Evolutionary conservation across 139 green algal species (phyloP), one percentile per base, ranked within the genome.

Genomic region (Protoeuglena noctilucae): DNA sequence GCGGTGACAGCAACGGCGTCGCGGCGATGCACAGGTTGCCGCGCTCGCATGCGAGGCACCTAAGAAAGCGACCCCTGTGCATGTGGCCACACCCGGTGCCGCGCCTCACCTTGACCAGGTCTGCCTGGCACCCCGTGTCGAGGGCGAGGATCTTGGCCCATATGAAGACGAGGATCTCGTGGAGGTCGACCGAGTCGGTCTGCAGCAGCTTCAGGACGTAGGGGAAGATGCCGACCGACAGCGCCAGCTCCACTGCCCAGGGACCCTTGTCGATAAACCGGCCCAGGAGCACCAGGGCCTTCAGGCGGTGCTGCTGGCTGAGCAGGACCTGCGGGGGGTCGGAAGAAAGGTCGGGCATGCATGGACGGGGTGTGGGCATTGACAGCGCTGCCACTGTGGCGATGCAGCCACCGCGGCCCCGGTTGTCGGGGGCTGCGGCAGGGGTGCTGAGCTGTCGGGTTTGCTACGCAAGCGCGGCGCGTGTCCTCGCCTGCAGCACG

Each of bases 201-300:
- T 98, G 87, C 65, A 98, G 80, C 60, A 98, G 78, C 76, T 98
- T 98, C 40, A 98, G 76, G 40, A 98, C 89, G 64, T 98, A 98
- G 5, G 91, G 91, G 69, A 98, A 98, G 54, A 98, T 96, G 64
- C 91, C 91, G 5, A 98, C 91, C 3, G 68, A 87, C 26, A 98
- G 75, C 9, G 91, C 89, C 39, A 95, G 74, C 68, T 96, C 89
- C 39, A 97, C 91, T 0, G 89, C 92, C 89, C 91, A 98, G 22
- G 76, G 55, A 17, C 91, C 91, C 85, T 96, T 91, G 72, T 98
- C 91, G 26, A 98, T 66, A 73, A 98, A 98, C 41, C 85, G 73
- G 0, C 83, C 86, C 23, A 98, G 68, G 57, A 98, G 82, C 57
- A 90, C 76, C 40, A 98, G 76, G 28, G 91, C 91, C 4, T 86